A percentile compares a stretch with the other conserved stretches of the same genome.
phyloP scores from a whole-genome alignment of 73 alveolate species.

The Paramecium primaurelia region DNA sequence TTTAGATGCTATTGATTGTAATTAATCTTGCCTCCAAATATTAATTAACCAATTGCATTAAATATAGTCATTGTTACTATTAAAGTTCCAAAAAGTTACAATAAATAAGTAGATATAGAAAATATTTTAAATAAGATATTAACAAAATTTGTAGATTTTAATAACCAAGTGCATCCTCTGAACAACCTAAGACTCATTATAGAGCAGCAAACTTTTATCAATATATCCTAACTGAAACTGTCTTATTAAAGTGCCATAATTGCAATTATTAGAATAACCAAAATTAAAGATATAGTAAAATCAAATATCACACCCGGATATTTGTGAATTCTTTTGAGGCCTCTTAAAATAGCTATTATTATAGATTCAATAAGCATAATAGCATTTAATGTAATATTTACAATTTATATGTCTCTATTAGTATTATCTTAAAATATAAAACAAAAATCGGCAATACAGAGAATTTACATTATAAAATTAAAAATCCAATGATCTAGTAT shows the following conservation, averaged over 20 bases:
- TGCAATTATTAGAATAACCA: neutral
- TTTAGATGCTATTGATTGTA: too few relatives aligned
- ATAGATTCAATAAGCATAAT: neutral
- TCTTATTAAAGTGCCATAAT: neutral
- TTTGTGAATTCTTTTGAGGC: neutral
- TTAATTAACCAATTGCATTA: neutral
- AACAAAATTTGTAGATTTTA: neutral
- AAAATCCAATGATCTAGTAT: neutral
- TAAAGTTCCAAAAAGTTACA: neutral
- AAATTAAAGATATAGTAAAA: neutral
- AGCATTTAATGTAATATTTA: neutral
- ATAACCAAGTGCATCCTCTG: neutral
- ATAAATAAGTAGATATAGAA: neutral
- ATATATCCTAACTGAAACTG: neutral
- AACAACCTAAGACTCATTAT: neutral
- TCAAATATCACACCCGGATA: neutral
- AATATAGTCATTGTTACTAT: neutral
- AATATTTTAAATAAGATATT: neutral
- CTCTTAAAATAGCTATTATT: neutral
- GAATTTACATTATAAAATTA: neutral
- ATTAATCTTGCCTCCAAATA: constrained; percentile 18
- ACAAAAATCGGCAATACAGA: neutral
- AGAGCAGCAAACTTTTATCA: neutral
- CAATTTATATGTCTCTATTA: neutral
- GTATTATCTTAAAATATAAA: neutral